Evolutionary conservation across 2,329 filamentous ascomycete species (phyloP).

Genomic region (Penicillium sclerotiorum): DNA sequence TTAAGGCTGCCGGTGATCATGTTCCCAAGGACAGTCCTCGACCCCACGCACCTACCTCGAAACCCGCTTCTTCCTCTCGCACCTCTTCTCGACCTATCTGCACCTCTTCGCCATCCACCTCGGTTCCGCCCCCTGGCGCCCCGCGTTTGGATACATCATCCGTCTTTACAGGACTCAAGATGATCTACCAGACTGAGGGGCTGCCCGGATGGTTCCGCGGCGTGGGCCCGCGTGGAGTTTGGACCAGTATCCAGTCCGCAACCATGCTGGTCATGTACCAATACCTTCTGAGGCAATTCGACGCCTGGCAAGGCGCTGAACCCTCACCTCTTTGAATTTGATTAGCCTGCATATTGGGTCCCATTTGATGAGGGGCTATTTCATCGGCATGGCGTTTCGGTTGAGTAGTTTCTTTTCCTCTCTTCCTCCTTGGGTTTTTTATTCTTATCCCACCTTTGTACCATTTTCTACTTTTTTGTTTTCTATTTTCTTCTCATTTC

Average conservation of each 20-base stretch:
- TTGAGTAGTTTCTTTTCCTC: slow-evolving; percentile 4
- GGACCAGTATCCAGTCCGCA: slow-evolving; percentile 96
- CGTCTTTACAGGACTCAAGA: slow-evolving; percentile 76
- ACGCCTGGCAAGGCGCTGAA: slow-evolving; percentile 49
- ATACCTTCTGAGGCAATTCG: slow-evolving; percentile 76
- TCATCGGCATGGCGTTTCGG: slow-evolving; percentile 25
- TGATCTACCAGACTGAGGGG: slow-evolving; percentile 91
- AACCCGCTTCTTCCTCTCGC: slow-evolving; percentile 28
- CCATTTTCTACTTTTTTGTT: background rate
- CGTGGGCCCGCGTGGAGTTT: slow-evolving; percentile 87
- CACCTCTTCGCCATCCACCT: slow-evolving; percentile 84
- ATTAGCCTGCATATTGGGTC: slow-evolving; percentile 19
- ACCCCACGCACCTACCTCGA: slow-evolving; percentile 25
- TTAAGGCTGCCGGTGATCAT: slow-evolving; percentile 33
- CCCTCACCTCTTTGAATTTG: slow-evolving; percentile 24
- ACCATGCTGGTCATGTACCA: slow-evolving; percentile 98
- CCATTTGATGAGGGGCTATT: slow-evolving; percentile 6
- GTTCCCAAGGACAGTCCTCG: slow-evolving; percentile 33
- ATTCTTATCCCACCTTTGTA: background rate
- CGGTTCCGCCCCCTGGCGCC: slow-evolving; percentile 76
- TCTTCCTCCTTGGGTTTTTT: background rate
- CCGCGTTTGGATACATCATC: slow-evolving; percentile 86
- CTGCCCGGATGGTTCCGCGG: slow-evolving; percentile 90
- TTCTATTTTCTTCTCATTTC: background rate
- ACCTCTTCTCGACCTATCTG: slow-evolving; percentile 74